Percentiles rank a stretch among this genome's conserved stretches.
Evolutionary conservation across 371 early-diverging fungal genomes (phyloP).

Genomic region (Mortierella sp.): DNA sequence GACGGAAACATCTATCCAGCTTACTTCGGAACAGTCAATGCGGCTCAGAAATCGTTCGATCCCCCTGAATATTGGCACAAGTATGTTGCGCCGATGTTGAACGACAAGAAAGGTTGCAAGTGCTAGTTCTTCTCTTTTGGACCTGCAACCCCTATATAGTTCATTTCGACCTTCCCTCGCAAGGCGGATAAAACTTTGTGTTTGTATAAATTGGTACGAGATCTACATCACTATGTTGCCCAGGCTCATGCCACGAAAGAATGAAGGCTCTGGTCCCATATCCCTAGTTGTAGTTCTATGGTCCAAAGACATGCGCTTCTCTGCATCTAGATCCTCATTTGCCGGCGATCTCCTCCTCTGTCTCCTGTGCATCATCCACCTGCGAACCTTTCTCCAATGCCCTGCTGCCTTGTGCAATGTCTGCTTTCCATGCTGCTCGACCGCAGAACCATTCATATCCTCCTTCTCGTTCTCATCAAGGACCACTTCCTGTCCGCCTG

Average conservation of each 20-base stretch:
- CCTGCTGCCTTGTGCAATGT: not conserved
- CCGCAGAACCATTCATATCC: no score
- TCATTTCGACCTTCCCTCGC: no score
- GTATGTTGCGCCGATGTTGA: conserved; percentile 36
- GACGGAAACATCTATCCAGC: conserved; percentile 73
- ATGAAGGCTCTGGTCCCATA: not conserved
- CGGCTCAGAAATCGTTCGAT: conserved; percentile 51
- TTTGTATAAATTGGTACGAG: no score
- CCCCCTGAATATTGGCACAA: conserved; percentile 50
- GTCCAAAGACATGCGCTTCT: not conserved
- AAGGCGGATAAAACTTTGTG: no score
- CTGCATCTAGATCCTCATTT: not conserved
- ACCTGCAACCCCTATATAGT: no score
- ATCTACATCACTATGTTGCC: not conserved
- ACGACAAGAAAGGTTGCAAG: conserved; percentile 31
- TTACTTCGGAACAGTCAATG: conserved; percentile 36
- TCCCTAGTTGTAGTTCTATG: no score
- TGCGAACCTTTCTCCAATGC: not conserved
- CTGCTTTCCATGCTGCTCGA: not conserved
- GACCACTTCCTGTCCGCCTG: no score
- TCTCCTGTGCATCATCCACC: conserved; percentile 1
- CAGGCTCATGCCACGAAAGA: conserved; percentile 18
- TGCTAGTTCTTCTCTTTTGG: conserved; percentile 5
- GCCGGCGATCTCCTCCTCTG: not conserved
- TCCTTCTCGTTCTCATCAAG: no score